Conservation (phyloP, 2,329 filamentous ascomycete species). For the Drechslerella stenobrocha region DNA sequence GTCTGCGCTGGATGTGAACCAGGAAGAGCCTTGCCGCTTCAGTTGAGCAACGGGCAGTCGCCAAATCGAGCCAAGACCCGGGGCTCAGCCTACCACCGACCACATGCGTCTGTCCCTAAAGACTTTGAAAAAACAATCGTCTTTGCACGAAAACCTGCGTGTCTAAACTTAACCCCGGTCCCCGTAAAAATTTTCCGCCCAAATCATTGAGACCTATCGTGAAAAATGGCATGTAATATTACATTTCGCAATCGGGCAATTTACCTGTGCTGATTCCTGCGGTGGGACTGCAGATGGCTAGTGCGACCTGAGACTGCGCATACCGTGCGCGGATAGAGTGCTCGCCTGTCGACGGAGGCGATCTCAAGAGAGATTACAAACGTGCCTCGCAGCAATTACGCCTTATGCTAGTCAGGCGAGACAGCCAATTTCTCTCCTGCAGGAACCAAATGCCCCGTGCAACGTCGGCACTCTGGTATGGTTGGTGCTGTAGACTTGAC, state of each 20-base stretch:
- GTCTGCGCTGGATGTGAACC: constrained; percentile 21
- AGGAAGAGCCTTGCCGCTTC: constrained; percentile 39
- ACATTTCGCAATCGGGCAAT: constrained; percentile 47
- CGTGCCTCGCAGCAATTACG: constrained; percentile 30
- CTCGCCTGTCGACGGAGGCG: constrained; percentile 30
- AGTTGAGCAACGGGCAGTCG: constrained; percentile 23
- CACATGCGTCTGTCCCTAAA: too few relatives aligned
- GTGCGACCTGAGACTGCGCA: constrained; percentile 34
- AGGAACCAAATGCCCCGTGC: constrained; percentile 40
- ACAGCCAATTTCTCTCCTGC: constrained; percentile 30
- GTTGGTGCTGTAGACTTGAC: constrained; percentile 38
- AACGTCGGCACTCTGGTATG: constrained; percentile 33
- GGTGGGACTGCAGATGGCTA: constrained; percentile 13
- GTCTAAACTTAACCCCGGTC: constrained; percentile 18
- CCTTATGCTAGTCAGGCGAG: constrained; percentile 46
- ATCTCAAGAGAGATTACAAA: constrained; percentile 11
- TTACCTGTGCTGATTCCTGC: constrained; percentile 28
- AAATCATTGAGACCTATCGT: constrained; percentile 45
- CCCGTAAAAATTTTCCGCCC: constrained; percentile 32
- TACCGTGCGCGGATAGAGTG: constrained; percentile 19
- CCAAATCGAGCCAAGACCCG: constrained; percentile 45
- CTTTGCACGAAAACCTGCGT: constrained; percentile 6
- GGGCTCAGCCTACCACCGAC: constrained; percentile 29
- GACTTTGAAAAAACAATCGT: background rate
- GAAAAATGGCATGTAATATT: constrained; percentile 37